A percentile compares a stretch with the other conserved stretches of the same genome.
Evolutionary conservation across 495 filamentous ascomycete species (phyloP).

Genomic region (Gamarada debralockiae): DNA sequence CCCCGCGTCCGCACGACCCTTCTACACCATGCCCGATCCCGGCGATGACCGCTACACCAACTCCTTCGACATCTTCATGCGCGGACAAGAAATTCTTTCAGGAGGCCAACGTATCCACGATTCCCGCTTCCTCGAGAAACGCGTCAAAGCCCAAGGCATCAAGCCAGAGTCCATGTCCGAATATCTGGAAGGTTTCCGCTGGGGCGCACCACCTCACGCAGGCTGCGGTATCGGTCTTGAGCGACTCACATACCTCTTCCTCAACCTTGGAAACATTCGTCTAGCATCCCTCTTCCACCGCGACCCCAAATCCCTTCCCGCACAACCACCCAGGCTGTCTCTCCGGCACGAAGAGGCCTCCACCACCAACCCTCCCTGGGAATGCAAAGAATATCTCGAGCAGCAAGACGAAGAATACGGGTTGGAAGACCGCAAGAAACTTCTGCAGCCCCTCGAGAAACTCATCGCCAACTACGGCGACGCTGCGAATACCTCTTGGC

Average conservation of each 20-base stretch:
- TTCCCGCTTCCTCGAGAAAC: conserved; percentile 64
- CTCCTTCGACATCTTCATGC: conserved; percentile 93
- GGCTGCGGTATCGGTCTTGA: conserved; percentile 90
- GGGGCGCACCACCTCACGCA: conserved; percentile 84
- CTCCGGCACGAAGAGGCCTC: conserved; percentile 80
- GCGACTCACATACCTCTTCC: conserved; percentile 76
- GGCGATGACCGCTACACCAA: conserved; percentile 71
- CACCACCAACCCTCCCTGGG: conserved; percentile 57
- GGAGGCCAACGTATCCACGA: conserved; percentile 92
- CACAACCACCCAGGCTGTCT: conserved; percentile 47
- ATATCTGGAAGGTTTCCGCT: conserved; percentile 84
- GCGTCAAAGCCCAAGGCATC: conserved; percentile 72
- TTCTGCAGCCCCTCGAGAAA: conserved; percentile 70
- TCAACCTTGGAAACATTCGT: conserved; percentile 84
- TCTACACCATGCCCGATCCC: conserved; percentile 91
- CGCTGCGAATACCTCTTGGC: conserved; percentile 82
- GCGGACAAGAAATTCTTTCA: conserved; percentile 88
- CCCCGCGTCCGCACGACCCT: conserved; percentile 75
- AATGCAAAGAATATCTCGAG: conserved; percentile 20
- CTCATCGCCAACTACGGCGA: conserved; percentile 88
- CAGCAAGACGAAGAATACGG: conserved; percentile 11
- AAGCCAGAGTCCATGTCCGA: conserved; percentile 76
- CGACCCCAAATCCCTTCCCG: conserved; percentile 76
- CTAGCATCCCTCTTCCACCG: conserved; percentile 79
- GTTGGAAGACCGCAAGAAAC: conserved; percentile 31